A percentile compares a stretch with the other conserved stretches of the same genome.
Conservation (phyloP, 441 rosid genomes). For the Adansonia madagascariensis region DNA sequence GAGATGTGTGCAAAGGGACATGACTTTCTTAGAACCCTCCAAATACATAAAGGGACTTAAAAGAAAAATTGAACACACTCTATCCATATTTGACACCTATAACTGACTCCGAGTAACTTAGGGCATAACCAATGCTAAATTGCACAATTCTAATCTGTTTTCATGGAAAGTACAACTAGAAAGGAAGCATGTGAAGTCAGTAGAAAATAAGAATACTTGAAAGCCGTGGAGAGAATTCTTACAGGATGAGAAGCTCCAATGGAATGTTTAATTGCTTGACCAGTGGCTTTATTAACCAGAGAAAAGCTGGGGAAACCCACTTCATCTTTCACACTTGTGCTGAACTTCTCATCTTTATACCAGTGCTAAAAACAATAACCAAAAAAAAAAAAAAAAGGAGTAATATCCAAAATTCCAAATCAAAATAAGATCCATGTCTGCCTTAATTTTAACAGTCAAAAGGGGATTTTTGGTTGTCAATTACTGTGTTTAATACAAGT, state of each 20-base stretch:
- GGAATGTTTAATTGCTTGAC: conserved; percentile 85
- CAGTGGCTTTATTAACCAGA: conserved; percentile 36
- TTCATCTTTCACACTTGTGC: conserved; percentile 76
- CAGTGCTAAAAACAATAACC: conserved; percentile 52
- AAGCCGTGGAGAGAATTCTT: conserved; percentile 36
- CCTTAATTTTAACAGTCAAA: not conserved
- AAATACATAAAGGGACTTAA: no score
- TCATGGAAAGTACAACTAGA: not conserved
- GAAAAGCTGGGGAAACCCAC: conserved; percentile 81
- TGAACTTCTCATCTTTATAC: conserved; percentile 85
- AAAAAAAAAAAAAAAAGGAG: not conserved
- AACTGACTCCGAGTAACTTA: no score
- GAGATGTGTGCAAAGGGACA: no score
- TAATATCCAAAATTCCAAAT: not conserved
- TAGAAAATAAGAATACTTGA: not conserved
- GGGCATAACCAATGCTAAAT: not conserved
- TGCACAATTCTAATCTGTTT: not conserved
- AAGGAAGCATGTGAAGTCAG: not conserved
- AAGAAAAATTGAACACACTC: no score
- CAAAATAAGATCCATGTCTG: not conserved
- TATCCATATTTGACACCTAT: no score
- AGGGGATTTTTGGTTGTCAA: not conserved
- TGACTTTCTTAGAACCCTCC: no score
- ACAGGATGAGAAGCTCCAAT: conserved; percentile 80
- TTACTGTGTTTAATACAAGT: not conserved